A percentile compares a stretch with the other conserved stretches of the same genome.
Evolutionary conservation across 345 rosid species (phyloP).

Genomic region (Hibiscus mutabilis): DNA sequence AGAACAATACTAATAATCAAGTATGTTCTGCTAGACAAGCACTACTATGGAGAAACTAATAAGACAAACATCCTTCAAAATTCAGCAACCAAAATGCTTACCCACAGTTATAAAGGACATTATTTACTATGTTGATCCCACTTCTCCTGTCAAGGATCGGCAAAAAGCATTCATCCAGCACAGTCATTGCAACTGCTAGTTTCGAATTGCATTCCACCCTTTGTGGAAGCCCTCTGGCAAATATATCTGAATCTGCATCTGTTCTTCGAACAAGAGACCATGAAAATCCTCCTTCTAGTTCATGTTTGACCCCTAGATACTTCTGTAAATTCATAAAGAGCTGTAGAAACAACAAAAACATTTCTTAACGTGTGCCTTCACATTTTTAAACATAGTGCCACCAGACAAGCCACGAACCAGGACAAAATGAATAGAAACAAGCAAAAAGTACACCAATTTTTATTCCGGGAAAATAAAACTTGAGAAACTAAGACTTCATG

Average conservation of each 20-base stretch:
- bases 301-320: slow-evolving; percentile 75
- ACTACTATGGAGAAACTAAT: neutral
- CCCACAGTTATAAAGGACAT: slow-evolving; percentile 79
- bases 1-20: neutral
- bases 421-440: neutral
- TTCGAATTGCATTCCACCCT: slow-evolving; percentile 71
- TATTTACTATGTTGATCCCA: slow-evolving; percentile 65
- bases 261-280: slow-evolving; percentile 71
- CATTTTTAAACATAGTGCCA: neutral
- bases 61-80: neutral
- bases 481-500: neutral
- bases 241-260: slow-evolving; percentile 41
- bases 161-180: slow-evolving; percentile 91
- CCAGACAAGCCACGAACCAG: neutral
- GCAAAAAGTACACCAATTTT: neutral
- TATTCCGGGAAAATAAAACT: neutral
- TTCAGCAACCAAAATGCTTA: slow-evolving; percentile 25
- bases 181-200: slow-evolving; percentile 60
- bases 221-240: slow-evolving; percentile 36
- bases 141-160: slow-evolving; percentile 80
- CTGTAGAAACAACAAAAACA: slow-evolving; percentile 36
- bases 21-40: neutral
- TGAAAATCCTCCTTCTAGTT: slow-evolving; percentile 73
- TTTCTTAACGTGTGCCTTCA: neutral
- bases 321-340: slow-evolving; percentile 58